Base-by-base conservation (phyloP, 352 stramenopile species). In the Blastocystis sp. region DNA sequence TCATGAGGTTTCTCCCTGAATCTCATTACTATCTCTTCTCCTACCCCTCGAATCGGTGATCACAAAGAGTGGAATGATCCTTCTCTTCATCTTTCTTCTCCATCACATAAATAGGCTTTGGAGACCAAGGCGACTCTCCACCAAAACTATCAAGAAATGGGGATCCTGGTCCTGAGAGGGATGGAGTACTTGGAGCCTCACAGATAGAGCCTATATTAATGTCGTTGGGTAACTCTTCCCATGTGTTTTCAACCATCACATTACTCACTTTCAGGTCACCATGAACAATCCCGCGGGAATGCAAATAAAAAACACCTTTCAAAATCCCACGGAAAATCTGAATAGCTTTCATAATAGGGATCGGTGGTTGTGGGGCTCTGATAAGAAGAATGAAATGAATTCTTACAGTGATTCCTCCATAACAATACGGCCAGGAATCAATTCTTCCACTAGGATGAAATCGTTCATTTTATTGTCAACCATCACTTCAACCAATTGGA, bases 231-330 rank as follows among this genome's bases (percentile, higher is more conserved):
- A 83, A 14, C 16, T 83, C 71, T 42, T 83, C 71, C 71, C 71
- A 83, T 24, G 11, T 65, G 54, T 83, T 83, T 27, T 83, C 71
- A 9, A 98, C 90, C 35, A 98, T 88, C 88, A 98, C 94, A 89
- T 97, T 98, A 16, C 92, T 94, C 11, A 93, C 93, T 89, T 98
- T 98, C 35, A 98, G 89, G 88, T 98, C 95, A 11, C 96, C 91
- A 91, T 98, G 96, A 56, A 98, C 93, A 0, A 98, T 94, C 71
- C 95, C 94, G 11, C 93, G 94, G 14, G 93, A 97, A 90, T 98
- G 96, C 71, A 98, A 92, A 87, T 97, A 98, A 78, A 95, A 94
- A 16, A 98, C 88, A 0, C 93, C 95, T 54, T 94, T 92, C 37
- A 98, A 89, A 46, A 83, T 83, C 9, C 71, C 71, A 51, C 71